Conservation (phyloP, 371 early-diverging fungal genomes). For the Mucor saturninus region DNA sequence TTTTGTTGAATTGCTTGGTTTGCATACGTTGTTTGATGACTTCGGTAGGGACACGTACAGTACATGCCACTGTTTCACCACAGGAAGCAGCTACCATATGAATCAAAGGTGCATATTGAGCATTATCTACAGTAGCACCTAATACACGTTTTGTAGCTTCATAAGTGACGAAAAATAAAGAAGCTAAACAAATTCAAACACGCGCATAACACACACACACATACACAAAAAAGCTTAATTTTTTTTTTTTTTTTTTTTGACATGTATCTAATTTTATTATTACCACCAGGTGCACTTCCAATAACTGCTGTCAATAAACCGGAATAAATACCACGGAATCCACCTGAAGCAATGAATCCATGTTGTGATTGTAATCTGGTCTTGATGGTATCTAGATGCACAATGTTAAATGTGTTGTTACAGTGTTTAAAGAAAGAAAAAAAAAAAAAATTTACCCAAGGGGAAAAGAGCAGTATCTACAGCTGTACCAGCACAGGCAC, state of each 20-base stretch:
- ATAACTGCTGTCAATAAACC: constrained; percentile 91
- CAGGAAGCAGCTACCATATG: constrained; percentile 91
- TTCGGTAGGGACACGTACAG: constrained; percentile 95
- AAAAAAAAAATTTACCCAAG: constrained; percentile 45
- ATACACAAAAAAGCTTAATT: background rate
- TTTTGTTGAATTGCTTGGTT: constrained; percentile 76
- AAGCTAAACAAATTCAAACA: constrained; percentile 58
- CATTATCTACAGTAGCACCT: constrained; percentile 38
- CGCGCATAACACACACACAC: too few relatives aligned
- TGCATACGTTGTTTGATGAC: constrained; percentile 96
- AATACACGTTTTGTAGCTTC: constrained; percentile 74
- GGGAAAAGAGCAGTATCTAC: constrained; percentile 92
- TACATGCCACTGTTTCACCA: constrained; percentile 94
- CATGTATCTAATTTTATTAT: background rate
- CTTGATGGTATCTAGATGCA: constrained; percentile 83
- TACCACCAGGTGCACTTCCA: constrained; percentile 93
- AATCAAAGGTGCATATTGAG: constrained; percentile 63
- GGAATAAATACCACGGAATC: constrained; percentile 90
- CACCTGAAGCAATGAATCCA: constrained; percentile 90
- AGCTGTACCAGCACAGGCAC: constrained; percentile 81
- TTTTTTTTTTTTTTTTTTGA: background rate
- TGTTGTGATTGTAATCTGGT: constrained; percentile 86
- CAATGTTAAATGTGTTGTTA: background rate
- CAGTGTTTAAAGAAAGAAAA: too few relatives aligned
- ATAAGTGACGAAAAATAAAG: constrained; percentile 92